These are phyloP conservation scores for Pythium sukuiense DNA, from an alignment of 352 stramenopile species.

Conservation along the genomic window DNA sequence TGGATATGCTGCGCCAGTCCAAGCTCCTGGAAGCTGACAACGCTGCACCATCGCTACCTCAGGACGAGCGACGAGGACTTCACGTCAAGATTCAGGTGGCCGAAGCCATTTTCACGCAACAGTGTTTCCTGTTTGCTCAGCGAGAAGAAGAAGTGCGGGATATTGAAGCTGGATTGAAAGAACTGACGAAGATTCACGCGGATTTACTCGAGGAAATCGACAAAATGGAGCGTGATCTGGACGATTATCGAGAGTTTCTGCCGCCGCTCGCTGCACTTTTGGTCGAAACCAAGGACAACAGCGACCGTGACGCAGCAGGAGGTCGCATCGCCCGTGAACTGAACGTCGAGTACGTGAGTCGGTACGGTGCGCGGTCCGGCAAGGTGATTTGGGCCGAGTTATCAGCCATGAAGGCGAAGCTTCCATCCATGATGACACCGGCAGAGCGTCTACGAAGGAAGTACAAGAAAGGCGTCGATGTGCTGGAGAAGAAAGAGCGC, in stretches of 20 bases:
- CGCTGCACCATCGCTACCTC: slow-evolving; percentile 28
- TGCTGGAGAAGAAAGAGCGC: slow-evolving; percentile 70
- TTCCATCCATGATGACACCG: slow-evolving; percentile 79
- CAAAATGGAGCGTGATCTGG: slow-evolving; percentile 55
- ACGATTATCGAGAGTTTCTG: slow-evolving; percentile 50
- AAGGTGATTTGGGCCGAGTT: slow-evolving; percentile 74
- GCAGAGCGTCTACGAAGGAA: slow-evolving; percentile 71
- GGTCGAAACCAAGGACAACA: slow-evolving; percentile 26
- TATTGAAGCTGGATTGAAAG: slow-evolving; percentile 58
- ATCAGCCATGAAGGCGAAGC: slow-evolving; percentile 68
- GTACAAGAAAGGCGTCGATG: slow-evolving; percentile 70
- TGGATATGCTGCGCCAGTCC: slow-evolving; percentile 49
- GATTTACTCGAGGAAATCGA: slow-evolving; percentile 62
- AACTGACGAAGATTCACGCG: slow-evolving; percentile 68
- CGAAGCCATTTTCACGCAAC: slow-evolving; percentile 53
- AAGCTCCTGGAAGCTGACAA: slow-evolving; percentile 58
- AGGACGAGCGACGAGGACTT: slow-evolving; percentile 44
- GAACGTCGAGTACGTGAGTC: slow-evolving; percentile 59
- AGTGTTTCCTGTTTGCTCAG: slow-evolving; percentile 69
- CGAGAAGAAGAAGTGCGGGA: slow-evolving; percentile 72
- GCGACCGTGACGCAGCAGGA: slow-evolving; percentile 46
- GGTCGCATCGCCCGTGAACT: slow-evolving; percentile 54
- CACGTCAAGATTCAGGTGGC: slow-evolving; percentile 37
- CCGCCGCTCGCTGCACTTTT: slow-evolving; percentile 52
- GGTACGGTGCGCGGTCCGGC: slow-evolving; percentile 42